Evolutionary conservation across 139 green algal genomes (phyloP), one percentile per base, ranked within the genome.

Genomic region (Auxenochlorella pyrenoidosa): DNA sequence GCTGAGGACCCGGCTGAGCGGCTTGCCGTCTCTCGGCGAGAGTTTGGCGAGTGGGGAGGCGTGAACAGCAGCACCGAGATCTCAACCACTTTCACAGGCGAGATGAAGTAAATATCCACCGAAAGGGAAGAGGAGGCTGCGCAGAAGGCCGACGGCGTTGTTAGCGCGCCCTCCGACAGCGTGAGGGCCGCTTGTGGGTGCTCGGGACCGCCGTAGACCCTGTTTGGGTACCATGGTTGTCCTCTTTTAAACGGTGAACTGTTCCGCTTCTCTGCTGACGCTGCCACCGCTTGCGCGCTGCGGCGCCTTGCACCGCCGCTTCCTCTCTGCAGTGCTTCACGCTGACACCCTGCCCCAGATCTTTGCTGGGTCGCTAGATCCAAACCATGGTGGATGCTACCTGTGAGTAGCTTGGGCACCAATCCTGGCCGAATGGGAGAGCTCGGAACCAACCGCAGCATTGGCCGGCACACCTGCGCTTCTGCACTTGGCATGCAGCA

Each of bases 21-120:
- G 2, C 73, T 93, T 41, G 78, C 90, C 43, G 63, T 60, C 40
- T 24, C 87, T 68, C 18, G 36, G 21, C 36, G 82, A 51, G 47
- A 84, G 86, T 84, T 79, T 83, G 77, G 71, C 10, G 30, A 88
- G 44, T 90, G 88, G 75, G 92, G 92, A 5, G 93, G 93, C 41
- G 93, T 95, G 0, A 96, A 95, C 41, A 76, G 89, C 13, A 26
- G 26, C 6, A 91, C 94, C 1, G 93, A 96, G 38, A 51, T 89
- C 30, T 87, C 60, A 2, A 93, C 92, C 0, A 94, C 91, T 0
- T 96, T 94, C 60, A 94, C 91, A 44, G 93, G 92, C 93, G 38
- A 18, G 88, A n/a, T 76, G 51, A 1, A 18, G 26, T n/a, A 15
- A 36, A 36, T 36, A 71, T 4, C 5, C 36, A 36, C 63, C 24